These are phyloP conservation scores for Pelargonium exstipulatum DNA, from an alignment of 441 rosid genomes.

Conservation along the genomic window DNA sequence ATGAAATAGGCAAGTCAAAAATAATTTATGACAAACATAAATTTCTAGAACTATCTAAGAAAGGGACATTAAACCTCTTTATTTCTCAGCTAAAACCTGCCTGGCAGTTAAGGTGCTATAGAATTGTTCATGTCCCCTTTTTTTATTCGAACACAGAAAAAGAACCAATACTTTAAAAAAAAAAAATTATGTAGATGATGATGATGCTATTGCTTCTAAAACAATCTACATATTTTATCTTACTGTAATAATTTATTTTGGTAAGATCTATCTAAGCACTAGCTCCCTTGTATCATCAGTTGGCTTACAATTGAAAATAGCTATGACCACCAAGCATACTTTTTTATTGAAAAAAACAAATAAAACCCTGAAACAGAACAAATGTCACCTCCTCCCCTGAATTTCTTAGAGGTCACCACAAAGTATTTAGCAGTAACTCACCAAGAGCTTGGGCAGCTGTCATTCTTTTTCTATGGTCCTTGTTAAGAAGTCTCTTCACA, in stretches of 20 bases:
- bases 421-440: constrained; percentile 34
- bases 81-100: neutral
- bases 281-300: neutral
- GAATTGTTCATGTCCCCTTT: neutral
- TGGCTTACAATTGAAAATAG: neutral
- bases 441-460: constrained; percentile 91
- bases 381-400: neutral
- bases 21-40: neutral
- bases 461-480: constrained; percentile 84
- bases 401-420: constrained; percentile 14
- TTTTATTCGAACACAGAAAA: neutral
- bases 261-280: neutral
- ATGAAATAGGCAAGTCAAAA: neutral
- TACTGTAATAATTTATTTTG: neutral
- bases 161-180: neutral
- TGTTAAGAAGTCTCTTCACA: constrained; percentile 63
- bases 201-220: neutral
- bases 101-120: neutral
- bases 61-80: neutral
- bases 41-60: neutral
- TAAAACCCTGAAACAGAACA: constrained; percentile 12
- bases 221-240: neutral
- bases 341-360: neutral
- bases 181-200: neutral
- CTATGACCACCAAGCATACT: neutral